Conservation (phyloP, 495 filamentous ascomycete species). For the Trichoderma virens region DNA sequence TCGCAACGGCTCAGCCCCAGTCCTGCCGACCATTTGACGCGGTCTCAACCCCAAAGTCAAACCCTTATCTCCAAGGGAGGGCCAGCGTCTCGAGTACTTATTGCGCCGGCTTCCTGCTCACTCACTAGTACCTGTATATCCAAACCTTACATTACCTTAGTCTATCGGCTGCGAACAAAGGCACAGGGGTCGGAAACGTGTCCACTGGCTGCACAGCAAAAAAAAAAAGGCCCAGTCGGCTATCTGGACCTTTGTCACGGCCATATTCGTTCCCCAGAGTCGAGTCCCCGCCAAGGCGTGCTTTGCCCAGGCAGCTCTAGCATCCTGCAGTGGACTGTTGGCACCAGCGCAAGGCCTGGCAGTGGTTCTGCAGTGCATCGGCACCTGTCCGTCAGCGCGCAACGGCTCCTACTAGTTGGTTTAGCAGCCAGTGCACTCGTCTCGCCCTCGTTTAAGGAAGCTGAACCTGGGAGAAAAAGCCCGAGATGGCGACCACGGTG, state of each 20-base stretch:
- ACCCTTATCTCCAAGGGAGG: conserved; percentile 3
- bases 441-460: too few relatives aligned
- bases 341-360: conserved; percentile 3
- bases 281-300: too few relatives aligned
- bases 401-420: too few relatives aligned
- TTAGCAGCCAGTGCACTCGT: too few relatives aligned
- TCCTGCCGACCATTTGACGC: neutral
- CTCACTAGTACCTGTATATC: neutral
- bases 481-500: conserved; percentile 4
- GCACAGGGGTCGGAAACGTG: conserved; percentile 5
- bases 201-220: too few relatives aligned
- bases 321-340: neutral
- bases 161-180: neutral
- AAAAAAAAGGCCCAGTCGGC: neutral
- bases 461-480: too few relatives aligned
- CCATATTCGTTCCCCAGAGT: neutral
- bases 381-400: conserved; percentile 1
- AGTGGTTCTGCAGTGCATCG: neutral
- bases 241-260: neutral
- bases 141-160: too few relatives aligned
- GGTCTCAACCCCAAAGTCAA: neutral
- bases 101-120: neutral
- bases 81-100: neutral
- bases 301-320: too few relatives aligned
- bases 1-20: neutral